A percentile compares a stretch with the other conserved stretches of the same genome.
These are phyloP conservation scores for Galerina sulciceps DNA, from an alignment of 768 basidiomycete species.

Conservation along the genomic window DNA sequence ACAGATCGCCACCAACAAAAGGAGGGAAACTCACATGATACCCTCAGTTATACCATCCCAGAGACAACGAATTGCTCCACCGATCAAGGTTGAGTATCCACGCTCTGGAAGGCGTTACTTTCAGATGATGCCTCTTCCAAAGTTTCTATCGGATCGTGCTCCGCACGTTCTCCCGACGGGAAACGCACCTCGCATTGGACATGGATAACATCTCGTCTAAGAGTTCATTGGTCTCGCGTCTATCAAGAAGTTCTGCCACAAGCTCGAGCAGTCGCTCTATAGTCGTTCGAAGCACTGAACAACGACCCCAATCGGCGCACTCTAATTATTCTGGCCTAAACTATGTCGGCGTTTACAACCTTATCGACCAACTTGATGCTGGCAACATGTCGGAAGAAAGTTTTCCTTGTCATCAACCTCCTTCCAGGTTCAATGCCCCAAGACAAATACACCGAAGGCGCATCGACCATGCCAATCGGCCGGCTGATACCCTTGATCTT, in stretches of 20 bases:
- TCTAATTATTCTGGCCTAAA: slow-evolving; percentile 10
- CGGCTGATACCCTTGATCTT: slow-evolving; percentile 12
- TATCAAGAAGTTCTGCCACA: background rate
- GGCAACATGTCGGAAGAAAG: slow-evolving; percentile 7
- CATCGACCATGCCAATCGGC: background rate
- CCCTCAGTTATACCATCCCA: background rate
- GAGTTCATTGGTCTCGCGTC: slow-evolving; percentile 9
- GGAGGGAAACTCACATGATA: background rate
- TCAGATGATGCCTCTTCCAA: slow-evolving; percentile 10
- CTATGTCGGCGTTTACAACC: slow-evolving; percentile 5
- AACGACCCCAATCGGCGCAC: background rate
- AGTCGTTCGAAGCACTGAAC: slow-evolving; percentile 4
- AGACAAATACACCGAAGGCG: slow-evolving; percentile 6
- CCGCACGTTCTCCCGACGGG: background rate
- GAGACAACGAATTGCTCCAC: slow-evolving; percentile 5
- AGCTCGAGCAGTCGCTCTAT: slow-evolving; percentile 12
- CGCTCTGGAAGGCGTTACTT: slow-evolving; percentile 6
- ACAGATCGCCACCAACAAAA: background rate
- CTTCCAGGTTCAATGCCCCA: background rate
- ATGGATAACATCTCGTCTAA: background rate
- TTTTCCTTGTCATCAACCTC: background rate
- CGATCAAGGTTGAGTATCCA: slow-evolving; percentile 10
- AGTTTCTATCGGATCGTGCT: background rate
- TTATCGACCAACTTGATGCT: background rate
- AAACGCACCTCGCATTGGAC: background rate